These are phyloP conservation scores for Boletus sp. DNA, from an alignment of 768 basidiomycete species.

Conservation along the genomic window DNA sequence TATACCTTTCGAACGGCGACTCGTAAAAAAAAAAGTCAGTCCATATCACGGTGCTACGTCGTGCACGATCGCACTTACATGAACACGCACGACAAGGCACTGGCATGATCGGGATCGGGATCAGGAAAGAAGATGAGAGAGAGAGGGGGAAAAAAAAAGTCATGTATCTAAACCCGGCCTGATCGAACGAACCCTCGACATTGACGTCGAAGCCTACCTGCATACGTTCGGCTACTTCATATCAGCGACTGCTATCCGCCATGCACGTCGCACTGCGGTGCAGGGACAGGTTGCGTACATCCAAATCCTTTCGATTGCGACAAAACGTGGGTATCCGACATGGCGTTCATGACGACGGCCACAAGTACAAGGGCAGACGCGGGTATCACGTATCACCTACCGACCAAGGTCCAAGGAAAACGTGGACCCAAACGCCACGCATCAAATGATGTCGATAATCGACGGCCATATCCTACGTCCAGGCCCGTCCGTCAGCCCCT, in stretches of 20 bases:
- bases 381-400: too few relatives aligned
- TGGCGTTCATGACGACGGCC: too few relatives aligned
- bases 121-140: too few relatives aligned
- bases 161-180: conserved; percentile 2
- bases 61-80: conserved; percentile 1
- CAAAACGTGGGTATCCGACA: too few relatives aligned
- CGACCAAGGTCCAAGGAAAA: too few relatives aligned
- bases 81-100: not conserved
- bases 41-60: not conserved
- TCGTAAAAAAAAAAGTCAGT: not conserved
- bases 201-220: conserved; percentile 3
- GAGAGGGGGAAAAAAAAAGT: not conserved
- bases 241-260: not conserved
- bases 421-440: too few relatives aligned
- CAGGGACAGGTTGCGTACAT: not conserved
- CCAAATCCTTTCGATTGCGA: too few relatives aligned
- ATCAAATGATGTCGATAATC: conserved; percentile 40
- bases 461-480: conserved; percentile 41
- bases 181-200: conserved; percentile 11
- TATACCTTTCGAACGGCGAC: conserved; percentile 7
- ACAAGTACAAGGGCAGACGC: too few relatives aligned
- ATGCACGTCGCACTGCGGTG: not conserved
- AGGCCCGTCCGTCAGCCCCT: not conserved
- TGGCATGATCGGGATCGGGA: not conserved
- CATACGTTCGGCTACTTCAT: not conserved